Base-by-base conservation (phyloP, 257 asterid species). In the Orobanche coerulescens region DNA sequence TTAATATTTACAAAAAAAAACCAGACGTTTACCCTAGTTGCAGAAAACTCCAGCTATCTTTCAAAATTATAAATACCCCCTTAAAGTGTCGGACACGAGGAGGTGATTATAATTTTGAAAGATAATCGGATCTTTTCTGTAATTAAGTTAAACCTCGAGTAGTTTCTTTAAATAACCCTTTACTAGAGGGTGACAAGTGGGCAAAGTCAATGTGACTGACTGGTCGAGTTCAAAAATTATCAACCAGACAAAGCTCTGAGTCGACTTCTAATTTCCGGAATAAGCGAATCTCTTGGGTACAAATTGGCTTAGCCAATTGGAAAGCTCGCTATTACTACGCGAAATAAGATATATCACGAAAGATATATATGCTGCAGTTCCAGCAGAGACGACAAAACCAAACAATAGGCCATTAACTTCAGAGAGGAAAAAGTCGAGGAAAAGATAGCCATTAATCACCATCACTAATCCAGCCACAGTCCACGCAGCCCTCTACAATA, bases 391-490 rank as follows among this genome's bases (percentile, higher is more conserved):
- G 1, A 84, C 53, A 57, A 73, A 73, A 66, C 84, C 94, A 11
- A 86, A 53, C 68, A 84, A 71, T 54, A 70, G 22, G 15, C 97
- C 97, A 1, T 70, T 49, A 36, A 86, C 95, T 75, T 92, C 98
- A 0, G 88, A 75, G 61, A 82, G 33, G 76, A 88, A 81, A 66
- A 92, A 92, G 73, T 88, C 80, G 60, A 92, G 79, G 81, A 92
- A 73, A 65, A 92, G 91, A 82, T 92, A 88, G 31, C 98, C 95
- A 24, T 86, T 89, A 19, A 89, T 92, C 68, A 83, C 89, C 46
- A 92, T 92, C 84, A 92, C 97, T 54, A 92, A 78, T 14, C 75
- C 83, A 40, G 95, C 97, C 81, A 92, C 91, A 0, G 86, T 82
- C 98, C 98, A 92, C 4, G 95, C 94, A 52, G 81, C 71, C 65